Percentiles rank a stretch among this genome's conserved stretches.
These are phyloP conservation scores for Aspergillus kassunensis DNA, from an alignment of 495 filamentous ascomycete species.

Conservation along the genomic window DNA sequence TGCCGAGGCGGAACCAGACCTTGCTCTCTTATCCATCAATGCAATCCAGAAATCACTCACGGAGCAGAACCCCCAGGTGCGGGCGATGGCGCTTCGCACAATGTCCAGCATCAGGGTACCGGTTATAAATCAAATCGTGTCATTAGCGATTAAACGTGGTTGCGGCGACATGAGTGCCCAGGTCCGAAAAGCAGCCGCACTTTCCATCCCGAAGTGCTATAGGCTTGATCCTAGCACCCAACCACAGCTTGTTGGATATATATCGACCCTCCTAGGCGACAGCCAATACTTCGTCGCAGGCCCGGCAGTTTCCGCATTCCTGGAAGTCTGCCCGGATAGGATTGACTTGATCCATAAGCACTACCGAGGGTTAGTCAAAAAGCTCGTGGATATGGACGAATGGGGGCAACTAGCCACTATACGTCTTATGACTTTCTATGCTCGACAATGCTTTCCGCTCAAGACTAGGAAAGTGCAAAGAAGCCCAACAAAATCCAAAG, in stretches of 20 bases:
- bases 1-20: conserved; percentile 91
- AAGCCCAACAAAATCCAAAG: conserved; percentile 48
- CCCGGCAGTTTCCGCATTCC: conserved; percentile 81
- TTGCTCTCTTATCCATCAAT: conserved; percentile 94
- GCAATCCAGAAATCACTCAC: conserved; percentile 96
- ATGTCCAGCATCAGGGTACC: conserved; percentile 96
- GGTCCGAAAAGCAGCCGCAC: conserved; percentile 86
- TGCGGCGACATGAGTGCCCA: conserved; percentile 89
- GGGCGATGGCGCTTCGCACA: conserved; percentile 84
- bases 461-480: conserved; percentile 55
- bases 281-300: conserved; percentile 93
- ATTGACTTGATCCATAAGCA: conserved; percentile 86
- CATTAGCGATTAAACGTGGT: conserved; percentile 87
- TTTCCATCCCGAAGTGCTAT: conserved; percentile 98
- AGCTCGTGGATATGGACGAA: conserved; percentile 98
- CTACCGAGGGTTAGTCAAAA: conserved; percentile 77
- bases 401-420: conserved; percentile 88
- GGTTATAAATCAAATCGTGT: conserved; percentile 99
- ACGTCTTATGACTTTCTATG: conserved; percentile 75
- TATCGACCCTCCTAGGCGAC: conserved; percentile 75
- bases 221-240: conserved; percentile 81
- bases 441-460: conserved; percentile 81
- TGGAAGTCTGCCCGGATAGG: conserved; percentile 82
- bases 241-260: conserved; percentile 77
- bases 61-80: conserved; percentile 82